Conservation (phyloP, 495 filamentous ascomycete species). For the Chlorociboria aeruginascens region DNA sequence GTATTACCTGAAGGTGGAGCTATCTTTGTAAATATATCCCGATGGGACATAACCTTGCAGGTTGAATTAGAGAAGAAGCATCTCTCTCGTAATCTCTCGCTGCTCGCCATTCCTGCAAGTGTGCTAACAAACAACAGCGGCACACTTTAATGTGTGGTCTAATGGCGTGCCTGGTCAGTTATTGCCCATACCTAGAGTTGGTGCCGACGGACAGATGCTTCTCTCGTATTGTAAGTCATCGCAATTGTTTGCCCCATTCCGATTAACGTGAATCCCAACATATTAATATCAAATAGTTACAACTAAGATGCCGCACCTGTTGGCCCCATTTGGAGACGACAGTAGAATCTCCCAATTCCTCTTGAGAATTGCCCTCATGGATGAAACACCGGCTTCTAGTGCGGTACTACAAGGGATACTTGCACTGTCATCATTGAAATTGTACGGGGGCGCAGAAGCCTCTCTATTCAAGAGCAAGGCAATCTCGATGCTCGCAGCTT, state of each 20-base stretch:
- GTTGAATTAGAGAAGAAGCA: not conserved
- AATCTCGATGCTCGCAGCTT: conserved; percentile 7
- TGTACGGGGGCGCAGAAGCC: conserved; percentile 3
- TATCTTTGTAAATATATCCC: conserved; percentile 9
- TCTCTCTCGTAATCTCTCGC: conserved; percentile 1
- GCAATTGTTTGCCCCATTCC: not conserved
- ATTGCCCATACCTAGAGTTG: not conserved
- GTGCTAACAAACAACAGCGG: not conserved
- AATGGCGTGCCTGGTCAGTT: not conserved
- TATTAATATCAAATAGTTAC: not conserved
- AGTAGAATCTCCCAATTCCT: conserved; percentile 3
- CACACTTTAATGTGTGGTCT: not conserved
- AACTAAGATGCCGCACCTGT: not conserved
- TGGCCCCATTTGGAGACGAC: not conserved
- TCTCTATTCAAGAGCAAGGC: conserved; percentile 7
- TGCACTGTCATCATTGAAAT: conserved; percentile 12
- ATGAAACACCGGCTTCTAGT: conserved; percentile 8
- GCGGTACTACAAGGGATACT: conserved; percentile 14
- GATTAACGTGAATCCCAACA: not conserved
- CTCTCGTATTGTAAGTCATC: not conserved
- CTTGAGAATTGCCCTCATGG: conserved; percentile 12
- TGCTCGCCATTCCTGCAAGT: not conserved
- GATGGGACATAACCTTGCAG: not conserved
- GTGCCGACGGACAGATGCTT: not conserved
- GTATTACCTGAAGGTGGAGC: conserved; percentile 1